phyloP scores from a whole-genome alignment of 129 eudicot species.

The Calendula officinalis region DNA sequence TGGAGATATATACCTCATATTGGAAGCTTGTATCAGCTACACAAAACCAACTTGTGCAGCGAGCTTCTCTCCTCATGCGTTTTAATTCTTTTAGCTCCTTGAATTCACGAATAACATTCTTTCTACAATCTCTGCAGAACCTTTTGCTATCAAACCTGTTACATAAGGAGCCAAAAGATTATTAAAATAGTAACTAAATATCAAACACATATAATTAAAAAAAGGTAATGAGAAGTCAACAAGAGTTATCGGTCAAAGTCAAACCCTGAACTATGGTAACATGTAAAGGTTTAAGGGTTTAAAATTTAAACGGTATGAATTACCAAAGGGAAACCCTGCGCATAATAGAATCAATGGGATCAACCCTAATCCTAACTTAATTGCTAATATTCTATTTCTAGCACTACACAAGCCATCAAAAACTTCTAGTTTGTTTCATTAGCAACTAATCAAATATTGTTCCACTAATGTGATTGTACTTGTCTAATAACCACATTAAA shows the following conservation, averaged over 20 bases:
- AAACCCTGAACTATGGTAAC: not conserved
- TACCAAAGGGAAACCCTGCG: constrained; percentile 11
- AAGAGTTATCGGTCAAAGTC: too few relatives aligned
- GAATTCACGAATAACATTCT: constrained; percentile 89
- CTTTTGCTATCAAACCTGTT: constrained; percentile 91
- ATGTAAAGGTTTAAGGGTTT: constrained; percentile 4
- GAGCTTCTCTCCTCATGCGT: constrained; percentile 66
- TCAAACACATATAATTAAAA: too few relatives aligned
- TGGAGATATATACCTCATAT: constrained; percentile 56
- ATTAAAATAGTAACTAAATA: too few relatives aligned
- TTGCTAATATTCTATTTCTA: constrained; percentile 13
- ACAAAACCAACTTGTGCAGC: constrained; percentile 83
- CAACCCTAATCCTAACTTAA: constrained; percentile 3
- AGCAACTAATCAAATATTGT: not conserved
- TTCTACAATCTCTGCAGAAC: constrained; percentile 90
- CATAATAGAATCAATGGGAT: not conserved
- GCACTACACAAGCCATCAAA: constrained; percentile 3
- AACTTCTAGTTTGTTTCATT: constrained; percentile 1
- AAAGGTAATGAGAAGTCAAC: too few relatives aligned
- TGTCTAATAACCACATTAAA: not conserved
- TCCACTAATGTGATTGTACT: constrained; percentile 11
- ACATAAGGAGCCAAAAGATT: not conserved
- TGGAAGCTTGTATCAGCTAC: constrained; percentile 84
- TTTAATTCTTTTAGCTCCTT: constrained; percentile 89
- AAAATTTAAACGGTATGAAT: constrained; percentile 1